These are phyloP conservation scores for Amanita rimosa DNA, from an alignment of 768 basidiomycete genomes.

Conservation along the genomic window DNA sequence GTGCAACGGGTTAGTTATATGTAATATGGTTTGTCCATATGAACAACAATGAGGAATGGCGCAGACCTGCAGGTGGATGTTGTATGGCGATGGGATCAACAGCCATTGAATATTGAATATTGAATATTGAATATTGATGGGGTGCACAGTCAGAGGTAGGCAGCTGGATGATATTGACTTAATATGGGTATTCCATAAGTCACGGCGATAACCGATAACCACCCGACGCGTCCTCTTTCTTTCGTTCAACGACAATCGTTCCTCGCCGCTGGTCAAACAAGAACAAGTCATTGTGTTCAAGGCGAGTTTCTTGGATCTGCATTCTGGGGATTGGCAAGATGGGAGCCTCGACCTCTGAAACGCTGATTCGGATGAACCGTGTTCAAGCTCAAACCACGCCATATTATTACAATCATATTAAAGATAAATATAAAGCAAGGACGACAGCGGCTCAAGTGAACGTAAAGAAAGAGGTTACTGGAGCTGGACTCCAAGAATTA, in stretches of 20 bases:
- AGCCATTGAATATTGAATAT: no score
- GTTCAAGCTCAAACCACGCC: not conserved
- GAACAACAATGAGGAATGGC: not conserved
- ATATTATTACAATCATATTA: not conserved
- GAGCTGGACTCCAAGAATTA: not conserved
- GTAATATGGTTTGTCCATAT: no score
- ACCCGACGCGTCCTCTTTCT: not conserved
- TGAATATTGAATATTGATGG: no score
- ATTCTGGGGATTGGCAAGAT: not conserved
- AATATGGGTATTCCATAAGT: no score
- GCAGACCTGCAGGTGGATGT: slow-evolving; percentile 40
- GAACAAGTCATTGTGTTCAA: not conserved
- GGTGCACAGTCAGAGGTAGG: no score
- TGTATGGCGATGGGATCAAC: slow-evolving; percentile 14
- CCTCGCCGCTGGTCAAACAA: not conserved
- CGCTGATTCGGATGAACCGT: not conserved
- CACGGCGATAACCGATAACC: no score
- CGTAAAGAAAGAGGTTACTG: not conserved
- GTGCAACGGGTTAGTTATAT: no score
- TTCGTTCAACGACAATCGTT: not conserved
- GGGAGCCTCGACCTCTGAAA: not conserved
- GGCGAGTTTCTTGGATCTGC: not conserved
- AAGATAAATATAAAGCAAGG: not conserved
- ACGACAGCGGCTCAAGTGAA: not conserved
- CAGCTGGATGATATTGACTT: no score